Conservation (phyloP, 2,329 filamentous ascomycete genomes). For the Metarhizium guizhouense region DNA sequence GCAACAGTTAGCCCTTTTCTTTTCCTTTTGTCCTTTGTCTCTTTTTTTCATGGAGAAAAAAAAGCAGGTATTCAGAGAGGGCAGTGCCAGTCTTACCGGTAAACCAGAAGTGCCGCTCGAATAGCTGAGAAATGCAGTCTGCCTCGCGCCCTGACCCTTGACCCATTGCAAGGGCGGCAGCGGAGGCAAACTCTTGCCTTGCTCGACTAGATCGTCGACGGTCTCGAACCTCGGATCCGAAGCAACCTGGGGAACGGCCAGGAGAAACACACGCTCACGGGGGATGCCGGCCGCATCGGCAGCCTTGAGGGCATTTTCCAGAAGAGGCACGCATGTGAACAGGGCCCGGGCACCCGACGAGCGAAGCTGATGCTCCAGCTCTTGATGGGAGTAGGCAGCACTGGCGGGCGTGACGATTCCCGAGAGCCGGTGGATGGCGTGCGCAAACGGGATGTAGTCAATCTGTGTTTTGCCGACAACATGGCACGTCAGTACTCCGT, state of each 20-base stretch:
- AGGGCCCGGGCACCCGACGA: conserved; percentile 60
- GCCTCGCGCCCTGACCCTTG: conserved; percentile 55
- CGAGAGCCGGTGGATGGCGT: conserved; percentile 66
- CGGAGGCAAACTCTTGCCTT: conserved; percentile 45
- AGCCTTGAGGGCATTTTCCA: conserved; percentile 55
- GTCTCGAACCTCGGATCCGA: conserved; percentile 49
- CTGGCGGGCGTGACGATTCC: conserved; percentile 68
- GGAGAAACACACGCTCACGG: conserved; percentile 55
- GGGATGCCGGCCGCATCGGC: conserved; percentile 56
- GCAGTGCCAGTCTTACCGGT: conserved; percentile 40
- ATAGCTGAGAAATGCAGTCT: conserved; percentile 70
- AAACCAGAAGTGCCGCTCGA: conserved; percentile 73
- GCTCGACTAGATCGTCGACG: conserved; percentile 54
- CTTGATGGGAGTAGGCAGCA: conserved; percentile 60
- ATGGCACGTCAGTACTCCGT: not conserved
- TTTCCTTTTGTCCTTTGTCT: too few species aligned
- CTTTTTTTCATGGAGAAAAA: not conserved
- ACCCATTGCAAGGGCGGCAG: conserved; percentile 50
- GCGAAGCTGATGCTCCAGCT: conserved; percentile 64
- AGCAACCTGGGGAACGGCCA: conserved; percentile 55
- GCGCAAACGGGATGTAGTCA: conserved; percentile 64
- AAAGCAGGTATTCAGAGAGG: not conserved
- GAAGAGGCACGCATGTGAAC: conserved; percentile 61
- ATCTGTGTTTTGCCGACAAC: conserved; percentile 36
- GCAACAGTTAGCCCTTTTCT: not conserved